Evolutionary conservation across 208 protist genomes (phyloP).

Genomic region (Endotrypanum monterogeii): DNA sequence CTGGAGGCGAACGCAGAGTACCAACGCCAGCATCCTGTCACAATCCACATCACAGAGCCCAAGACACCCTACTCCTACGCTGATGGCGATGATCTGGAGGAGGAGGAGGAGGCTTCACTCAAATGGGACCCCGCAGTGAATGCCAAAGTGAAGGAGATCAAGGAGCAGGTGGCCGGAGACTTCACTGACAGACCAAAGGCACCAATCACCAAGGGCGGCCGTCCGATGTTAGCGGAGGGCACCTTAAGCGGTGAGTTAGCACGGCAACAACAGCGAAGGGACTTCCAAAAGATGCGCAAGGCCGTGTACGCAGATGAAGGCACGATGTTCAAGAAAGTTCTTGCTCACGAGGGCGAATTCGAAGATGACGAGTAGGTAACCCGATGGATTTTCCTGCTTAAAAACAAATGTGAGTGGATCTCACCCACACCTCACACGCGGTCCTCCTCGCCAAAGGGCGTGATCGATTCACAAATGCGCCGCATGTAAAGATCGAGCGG

Average conservation of each 20-base stretch:
- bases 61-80: slow-evolving; percentile 83
- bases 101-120: slow-evolving; percentile 24
- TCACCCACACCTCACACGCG: not conserved
- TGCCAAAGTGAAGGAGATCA: slow-evolving; percentile 56
- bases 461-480: too few relatives aligned
- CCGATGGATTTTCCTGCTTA: not conserved
- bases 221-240: slow-evolving; percentile 62
- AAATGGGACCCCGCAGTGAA: slow-evolving; percentile 80
- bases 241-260: slow-evolving; percentile 60
- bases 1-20: slow-evolving; percentile 83
- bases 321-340: slow-evolving; percentile 70
- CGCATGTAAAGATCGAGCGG: not conserved
- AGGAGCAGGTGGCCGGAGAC: slow-evolving; percentile 50
- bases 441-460: not conserved
- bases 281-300: slow-evolving; percentile 79
- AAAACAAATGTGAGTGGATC: not conserved
- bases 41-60: slow-evolving; percentile 85
- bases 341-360: slow-evolving; percentile 46
- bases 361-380: slow-evolving; percentile 45
- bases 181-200: slow-evolving; percentile 36
- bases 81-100: slow-evolving; percentile 36
- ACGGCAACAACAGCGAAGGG: slow-evolving; percentile 45
- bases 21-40: slow-evolving; percentile 79
- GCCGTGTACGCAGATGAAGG: slow-evolving; percentile 91
- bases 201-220: slow-evolving; percentile 50